Evolutionary conservation across 2,329 filamentous ascomycete genomes (phyloP).

Genomic region (Colletotrichum sansevieriae): DNA sequence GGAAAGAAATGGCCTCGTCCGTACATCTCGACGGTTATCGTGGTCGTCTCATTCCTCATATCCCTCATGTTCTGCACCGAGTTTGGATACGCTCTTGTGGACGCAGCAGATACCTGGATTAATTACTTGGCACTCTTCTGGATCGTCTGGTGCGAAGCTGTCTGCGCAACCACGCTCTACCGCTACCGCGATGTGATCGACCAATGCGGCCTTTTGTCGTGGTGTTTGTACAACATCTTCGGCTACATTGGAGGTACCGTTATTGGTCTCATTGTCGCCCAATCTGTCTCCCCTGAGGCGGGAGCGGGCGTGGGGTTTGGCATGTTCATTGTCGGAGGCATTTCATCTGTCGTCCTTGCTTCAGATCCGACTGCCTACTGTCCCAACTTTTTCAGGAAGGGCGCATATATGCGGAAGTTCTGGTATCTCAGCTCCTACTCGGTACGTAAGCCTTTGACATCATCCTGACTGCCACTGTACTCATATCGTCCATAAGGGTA

Average conservation of each 20-base stretch:
- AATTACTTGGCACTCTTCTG: conserved; percentile 66
- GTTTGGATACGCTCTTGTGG: conserved; percentile 65
- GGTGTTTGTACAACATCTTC: conserved; percentile 55
- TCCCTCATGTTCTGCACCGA: conserved; percentile 67
- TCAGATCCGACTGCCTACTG: conserved; percentile 21
- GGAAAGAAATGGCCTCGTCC: conserved; percentile 56
- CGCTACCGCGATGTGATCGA: conserved; percentile 59
- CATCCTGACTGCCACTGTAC: background rate
- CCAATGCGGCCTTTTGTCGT: conserved; percentile 58
- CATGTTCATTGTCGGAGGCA: conserved; percentile 56
- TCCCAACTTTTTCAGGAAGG: conserved; percentile 5
- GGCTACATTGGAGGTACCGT: conserved; percentile 64
- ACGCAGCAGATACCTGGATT: conserved; percentile 65
- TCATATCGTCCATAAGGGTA: conserved; percentile 10
- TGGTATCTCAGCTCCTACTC: conserved; percentile 30
- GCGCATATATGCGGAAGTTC: background rate
- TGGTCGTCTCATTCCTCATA: conserved; percentile 60
- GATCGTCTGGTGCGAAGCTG: conserved; percentile 63
- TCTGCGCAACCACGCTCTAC: conserved; percentile 64
- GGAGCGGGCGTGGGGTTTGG: conserved; percentile 64
- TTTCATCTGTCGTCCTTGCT: conserved; percentile 53
- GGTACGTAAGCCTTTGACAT: background rate
- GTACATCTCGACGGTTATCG: conserved; percentile 58
- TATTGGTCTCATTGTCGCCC: conserved; percentile 60
- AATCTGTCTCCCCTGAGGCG: conserved; percentile 54